Base-by-base conservation (phyloP, 306 rosid genomes). In the Lablab purpureus region DNA sequence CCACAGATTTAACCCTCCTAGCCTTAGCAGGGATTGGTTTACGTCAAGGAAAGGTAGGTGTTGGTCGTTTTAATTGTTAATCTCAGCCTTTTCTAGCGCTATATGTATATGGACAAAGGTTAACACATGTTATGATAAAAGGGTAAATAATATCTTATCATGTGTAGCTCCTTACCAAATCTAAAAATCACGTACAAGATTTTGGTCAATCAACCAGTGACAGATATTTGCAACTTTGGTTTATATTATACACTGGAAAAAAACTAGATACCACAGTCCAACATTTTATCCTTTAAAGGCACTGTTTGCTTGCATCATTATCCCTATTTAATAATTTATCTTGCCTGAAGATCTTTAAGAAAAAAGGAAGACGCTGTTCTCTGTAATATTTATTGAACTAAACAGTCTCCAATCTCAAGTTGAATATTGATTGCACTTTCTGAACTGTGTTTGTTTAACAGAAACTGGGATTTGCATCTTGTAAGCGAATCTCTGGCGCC, bases 401-500 rank as follows among this genome's bases (percentile, higher is more conserved):
- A 76, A 47, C 56, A 49, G 45, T 79, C 55, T n/a, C 68, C 68
- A 32, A 36, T 84, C 19, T 43, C 28, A 59, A 68, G 51, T 69
- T 70, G 51, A 22, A 43, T 69, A 50, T 22, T 67, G 19, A 22
- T 2, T 40, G 54, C 19, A 25, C 58, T 73, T 45, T 37, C 27
- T 54, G 78, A 56, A 81, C 54, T 65, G 34, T 60, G 51, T 81
- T 51, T 73, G 54, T 36, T 63, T 59, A 30, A 80, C 93, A 95
- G 99, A 93, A 89, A 87, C 81, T 95, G 79, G 99, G 99, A 58
- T 95, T 93, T 56, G 99, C 99, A 83, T 93, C 99, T 34, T 93
- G 98, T 75, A 84, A 91, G 90, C 85, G 93, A 84, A 86, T 66
- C 81, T 66, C 77, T 21, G 93, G 98, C 40, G 99, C 99, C 70